A percentile compares a stretch with the other conserved stretches of the same genome.
These are phyloP conservation scores for Cyclaneusma minus DNA, from an alignment of 2,329 filamentous ascomycete genomes.

Conservation along the genomic window DNA sequence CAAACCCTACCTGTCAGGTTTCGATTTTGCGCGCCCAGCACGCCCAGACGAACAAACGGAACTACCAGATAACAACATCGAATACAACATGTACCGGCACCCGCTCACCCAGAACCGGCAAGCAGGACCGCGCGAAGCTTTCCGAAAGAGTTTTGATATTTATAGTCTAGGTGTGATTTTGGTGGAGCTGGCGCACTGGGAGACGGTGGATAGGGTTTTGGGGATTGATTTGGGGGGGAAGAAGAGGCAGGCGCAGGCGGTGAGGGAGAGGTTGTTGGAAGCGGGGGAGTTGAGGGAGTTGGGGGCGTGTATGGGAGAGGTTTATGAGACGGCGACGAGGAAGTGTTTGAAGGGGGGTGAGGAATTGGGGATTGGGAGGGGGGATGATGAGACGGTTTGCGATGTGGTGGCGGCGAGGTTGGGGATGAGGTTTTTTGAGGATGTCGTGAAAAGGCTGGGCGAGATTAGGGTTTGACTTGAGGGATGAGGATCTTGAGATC, in stretches of 20 bases:
- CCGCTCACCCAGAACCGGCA: conserved; percentile 11
- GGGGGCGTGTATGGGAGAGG: conserved; percentile 23
- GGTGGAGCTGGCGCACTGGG: conserved; percentile 38
- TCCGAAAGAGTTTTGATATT: conserved; percentile 33
- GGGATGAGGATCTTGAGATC: no score
- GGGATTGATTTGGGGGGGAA: conserved; percentile 22
- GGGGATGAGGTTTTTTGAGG: conserved; percentile 25
- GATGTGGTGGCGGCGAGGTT: conserved; percentile 24
- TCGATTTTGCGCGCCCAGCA: conserved; percentile 37
- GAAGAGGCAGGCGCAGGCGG: conserved; percentile 22
- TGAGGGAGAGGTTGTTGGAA: conserved; percentile 19
- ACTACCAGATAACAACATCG: conserved; percentile 25
- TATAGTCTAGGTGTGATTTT: conserved; percentile 36
- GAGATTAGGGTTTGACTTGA: conserved; percentile 10
- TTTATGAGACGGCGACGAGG: conserved; percentile 22
- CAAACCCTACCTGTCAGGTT: conserved; percentile 32
- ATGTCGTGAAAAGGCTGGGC: conserved; percentile 27
- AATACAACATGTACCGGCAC: conserved; percentile 34
- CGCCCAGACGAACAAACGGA: conserved; percentile 34
- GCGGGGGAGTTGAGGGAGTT: conserved; percentile 18
- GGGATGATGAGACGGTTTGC: conserved; percentile 24
- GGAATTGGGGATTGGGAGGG: conserved; percentile 21
- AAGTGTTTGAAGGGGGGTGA: conserved; percentile 21
- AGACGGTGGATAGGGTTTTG: conserved; percentile 27
- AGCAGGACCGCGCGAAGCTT: conserved; percentile 17